Evolutionary conservation across 257 asterid species (phyloP).

Genomic region (Forsythia suspensa): DNA sequence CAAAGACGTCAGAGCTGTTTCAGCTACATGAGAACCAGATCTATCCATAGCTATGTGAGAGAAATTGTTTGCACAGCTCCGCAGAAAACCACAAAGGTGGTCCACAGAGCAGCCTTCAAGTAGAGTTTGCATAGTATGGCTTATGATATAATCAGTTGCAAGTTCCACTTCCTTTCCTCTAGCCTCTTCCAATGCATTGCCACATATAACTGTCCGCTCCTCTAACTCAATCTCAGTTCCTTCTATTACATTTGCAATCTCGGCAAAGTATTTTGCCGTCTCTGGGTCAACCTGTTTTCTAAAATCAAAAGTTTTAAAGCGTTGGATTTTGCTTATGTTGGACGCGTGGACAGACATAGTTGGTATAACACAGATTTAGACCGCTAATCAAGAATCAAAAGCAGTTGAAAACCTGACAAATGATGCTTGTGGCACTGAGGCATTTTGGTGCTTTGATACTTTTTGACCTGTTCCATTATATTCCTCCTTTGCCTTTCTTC

Average conservation of each 20-base stretch:
- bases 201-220: slow-evolving; percentile 72
- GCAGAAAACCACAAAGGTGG: slow-evolving; percentile 71
- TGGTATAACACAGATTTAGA: slow-evolving; percentile 2
- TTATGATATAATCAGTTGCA: slow-evolving; percentile 86
- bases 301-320: slow-evolving; percentile 18
- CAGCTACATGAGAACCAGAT: slow-evolving; percentile 98
- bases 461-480: slow-evolving; percentile 37
- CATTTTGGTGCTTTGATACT: slow-evolving; percentile 30
- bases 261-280: slow-evolving; percentile 76
- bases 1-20: slow-evolving; percentile 84
- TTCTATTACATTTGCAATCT: slow-evolving; percentile 78
- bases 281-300: slow-evolving; percentile 87
- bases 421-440: slow-evolving; percentile 37
- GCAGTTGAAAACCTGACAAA: slow-evolving; percentile 55
- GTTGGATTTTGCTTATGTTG: neutral
- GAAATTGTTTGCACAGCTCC: slow-evolving; percentile 54
- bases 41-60: slow-evolving; percentile 69
- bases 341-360: neutral
- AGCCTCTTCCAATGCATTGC: slow-evolving; percentile 90
- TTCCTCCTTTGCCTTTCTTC: slow-evolving; percentile 50
- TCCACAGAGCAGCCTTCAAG: slow-evolving; percentile 83
- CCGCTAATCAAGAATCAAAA: slow-evolving; percentile 9
- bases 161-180: slow-evolving; percentile 89
- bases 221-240: slow-evolving; percentile 74
- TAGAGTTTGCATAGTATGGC: slow-evolving; percentile 88